Conservation (phyloP, 2,329 filamentous ascomycete species). For the Verticillium dahliae region DNA sequence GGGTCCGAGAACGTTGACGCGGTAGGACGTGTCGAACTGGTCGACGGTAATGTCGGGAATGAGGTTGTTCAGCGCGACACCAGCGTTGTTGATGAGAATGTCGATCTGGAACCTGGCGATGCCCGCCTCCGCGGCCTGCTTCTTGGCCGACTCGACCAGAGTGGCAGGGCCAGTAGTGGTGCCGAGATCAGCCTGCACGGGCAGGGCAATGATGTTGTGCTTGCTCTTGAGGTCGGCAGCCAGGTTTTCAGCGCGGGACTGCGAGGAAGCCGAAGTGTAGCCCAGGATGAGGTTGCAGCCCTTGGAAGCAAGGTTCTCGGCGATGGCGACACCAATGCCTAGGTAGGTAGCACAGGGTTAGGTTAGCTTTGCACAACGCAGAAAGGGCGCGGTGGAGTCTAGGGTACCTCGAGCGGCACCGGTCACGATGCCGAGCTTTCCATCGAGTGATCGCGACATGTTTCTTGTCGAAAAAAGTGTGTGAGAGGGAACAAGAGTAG, state of each 20-base stretch:
- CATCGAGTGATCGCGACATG: slow-evolving; percentile 49
- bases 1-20: slow-evolving; percentile 76
- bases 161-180: slow-evolving; percentile 51
- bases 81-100: slow-evolving; percentile 85
- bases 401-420: slow-evolving; percentile 67
- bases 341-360: slow-evolving; percentile 2
- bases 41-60: slow-evolving; percentile 55
- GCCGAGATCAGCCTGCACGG: slow-evolving; percentile 67
- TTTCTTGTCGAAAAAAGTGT: background rate
- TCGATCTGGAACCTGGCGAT: slow-evolving; percentile 56
- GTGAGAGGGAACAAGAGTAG: too few relatives aligned
- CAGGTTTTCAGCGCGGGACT: slow-evolving; percentile 48
- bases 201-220: slow-evolving; percentile 53
- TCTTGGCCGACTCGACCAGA: slow-evolving; percentile 50
- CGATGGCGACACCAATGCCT: slow-evolving; percentile 65
- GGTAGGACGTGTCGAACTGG: slow-evolving; percentile 67
- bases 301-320: slow-evolving; percentile 65
- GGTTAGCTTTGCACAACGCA: background rate
- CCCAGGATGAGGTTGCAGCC: slow-evolving; percentile 64
- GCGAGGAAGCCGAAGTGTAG: slow-evolving; percentile 49
- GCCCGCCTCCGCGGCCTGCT: background rate
- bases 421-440: slow-evolving; percentile 73
- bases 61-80: slow-evolving; percentile 58
- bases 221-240: slow-evolving; percentile 48
- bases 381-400: background rate